Percentiles rank a stretch among this genome's conserved stretches.
Conservation (phyloP, 257 asterid species). For the Capsicum rhomboideum region DNA sequence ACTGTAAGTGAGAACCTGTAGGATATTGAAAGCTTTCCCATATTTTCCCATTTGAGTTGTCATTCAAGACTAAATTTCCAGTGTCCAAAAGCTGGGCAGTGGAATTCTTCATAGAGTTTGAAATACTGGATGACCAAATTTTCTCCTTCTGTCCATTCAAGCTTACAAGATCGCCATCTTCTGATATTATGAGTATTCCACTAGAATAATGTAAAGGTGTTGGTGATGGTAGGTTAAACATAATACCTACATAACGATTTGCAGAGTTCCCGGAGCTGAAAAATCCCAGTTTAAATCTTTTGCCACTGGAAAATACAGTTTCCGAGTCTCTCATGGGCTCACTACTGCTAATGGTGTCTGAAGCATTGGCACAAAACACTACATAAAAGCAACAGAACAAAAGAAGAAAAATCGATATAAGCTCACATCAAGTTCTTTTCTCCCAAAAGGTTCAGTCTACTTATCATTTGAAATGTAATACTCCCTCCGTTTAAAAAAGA, state of each 20-base stretch:
- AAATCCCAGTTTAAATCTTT: slow-evolving; percentile 18
- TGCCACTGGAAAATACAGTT: slow-evolving; percentile 2
- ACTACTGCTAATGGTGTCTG: slow-evolving; percentile 1
- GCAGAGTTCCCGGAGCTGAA: slow-evolving; percentile 16
- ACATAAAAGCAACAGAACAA: neutral
- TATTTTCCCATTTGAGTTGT: neutral
- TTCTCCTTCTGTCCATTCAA: slow-evolving; percentile 10
- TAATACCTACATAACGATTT: slow-evolving; percentile 24
- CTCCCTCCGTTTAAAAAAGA: no score
- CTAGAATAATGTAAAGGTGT: slow-evolving; percentile 25
- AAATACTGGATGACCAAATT: slow-evolving; percentile 33
- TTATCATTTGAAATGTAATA: neutral
- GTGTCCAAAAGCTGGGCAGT: slow-evolving; percentile 18
- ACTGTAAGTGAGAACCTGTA: slow-evolving; percentile 22
- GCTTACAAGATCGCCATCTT: slow-evolving; percentile 34
- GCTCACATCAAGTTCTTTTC: neutral
- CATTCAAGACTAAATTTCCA: slow-evolving; percentile 40
- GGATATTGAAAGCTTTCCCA: slow-evolving; percentile 50
- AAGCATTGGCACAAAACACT: neutral
- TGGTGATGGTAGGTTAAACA: slow-evolving; percentile 15
- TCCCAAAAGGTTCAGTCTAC: neutral
- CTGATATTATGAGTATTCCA: slow-evolving; percentile 23
- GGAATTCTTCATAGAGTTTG: neutral
- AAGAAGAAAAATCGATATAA: neutral
- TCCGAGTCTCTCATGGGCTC: slow-evolving; percentile 10